Base-by-base conservation (phyloP, 768 basidiomycete genomes). In the Epithele typhae region DNA sequence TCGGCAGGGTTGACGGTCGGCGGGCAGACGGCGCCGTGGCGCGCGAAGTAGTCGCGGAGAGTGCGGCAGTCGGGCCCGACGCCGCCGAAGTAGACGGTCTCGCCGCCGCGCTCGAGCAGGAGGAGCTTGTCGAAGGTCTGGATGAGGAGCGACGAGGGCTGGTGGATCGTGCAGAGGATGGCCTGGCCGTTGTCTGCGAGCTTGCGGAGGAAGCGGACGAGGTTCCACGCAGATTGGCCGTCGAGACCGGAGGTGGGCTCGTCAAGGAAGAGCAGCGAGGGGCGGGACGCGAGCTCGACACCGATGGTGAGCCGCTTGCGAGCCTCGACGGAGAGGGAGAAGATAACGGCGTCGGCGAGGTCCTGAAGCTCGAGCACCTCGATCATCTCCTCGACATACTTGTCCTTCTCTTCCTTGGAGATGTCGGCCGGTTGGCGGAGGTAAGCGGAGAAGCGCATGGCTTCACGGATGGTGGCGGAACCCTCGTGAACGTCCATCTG, bases 21-120 rank as follows among this genome's bases (percentile, higher is more conserved):
- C 3, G 89, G 88, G 63, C 89, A 92, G 23, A 63, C 51, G 1
- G 86, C 92, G 12, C 91, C 90, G 51, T 87, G 68, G 14, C 72
- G 71, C 19, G 79, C 78, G 60, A 93, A 91, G 68, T 95, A 95
- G 4, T 81, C 72, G 22, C 78, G 80, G 40, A 94, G 68, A 27
- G 81, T 70, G 2, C 68, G 58, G 3, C 88, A 86, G 52, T 90
- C 85, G 35, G 72, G 62, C 37, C 91, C 92, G 40, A 94, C 89
- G 51, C 88, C 85, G 35, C 92, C 92, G 59, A 90, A 94, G 73
- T 94, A 95, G n/a, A 93, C 88, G 0, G 91, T 92, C 62, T 89
- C 82, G 6, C 92, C 92, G 1, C 92, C 92, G 14, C 73, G 71
- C 57, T 92, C 82, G 14, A 85, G 68, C 9, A 86, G 68, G 22